Base-by-base conservation (phyloP, 2,329 filamentous ascomycete species). In the Trichophaea hybrida region DNA sequence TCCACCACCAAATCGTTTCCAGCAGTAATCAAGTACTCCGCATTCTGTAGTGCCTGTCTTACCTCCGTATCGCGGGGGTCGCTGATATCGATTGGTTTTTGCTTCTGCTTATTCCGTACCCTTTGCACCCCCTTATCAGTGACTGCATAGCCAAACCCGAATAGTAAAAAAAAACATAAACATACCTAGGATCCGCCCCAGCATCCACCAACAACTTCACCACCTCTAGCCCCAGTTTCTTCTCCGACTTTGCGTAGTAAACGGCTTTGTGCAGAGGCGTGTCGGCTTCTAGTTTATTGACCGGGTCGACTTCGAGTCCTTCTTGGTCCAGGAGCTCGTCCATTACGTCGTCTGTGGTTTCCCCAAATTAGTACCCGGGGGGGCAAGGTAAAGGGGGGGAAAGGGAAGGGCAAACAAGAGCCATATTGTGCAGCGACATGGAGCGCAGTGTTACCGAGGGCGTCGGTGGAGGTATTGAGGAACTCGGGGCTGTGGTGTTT, bases 401-500 rank as follows among this genome's bases (percentile, higher is more conserved):
- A 38, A 57, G 52, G 31, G 55, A 55, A 24, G 24, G 38, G 77
- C 84, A 68, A 76, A 91, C 87, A 95, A 74, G 89, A 88, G 68
- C 93, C 93, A 66, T 83, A 83, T 34, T 81, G 78, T 35, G 91
- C 91, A 54, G 90, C 93, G 68, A 96, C 82, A 73, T 97, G 93
- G 71, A 96, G 83, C 35, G 90, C 82, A 70, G 91, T 82, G 73
- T 91, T 90, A 55, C 93, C 93, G 74, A 96, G 78, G 8, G 89
- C 82, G 68, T 93, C 89, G 50, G 81, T 86, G 55, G 90, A 87
- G 52, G 81, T 79, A 76, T 98, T 98, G 71, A 98, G 82, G 66
- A 94, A 82, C 55, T 80, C 72, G 37, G 89, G 83, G 62, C 88
- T 81, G 69, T 86, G 78, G 61, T 81, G 78, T 6, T 75, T 71